These are phyloP conservation scores for Nigrospora osmanthi DNA, from an alignment of 2,329 filamentous ascomycete species.

Conservation along the genomic window DNA sequence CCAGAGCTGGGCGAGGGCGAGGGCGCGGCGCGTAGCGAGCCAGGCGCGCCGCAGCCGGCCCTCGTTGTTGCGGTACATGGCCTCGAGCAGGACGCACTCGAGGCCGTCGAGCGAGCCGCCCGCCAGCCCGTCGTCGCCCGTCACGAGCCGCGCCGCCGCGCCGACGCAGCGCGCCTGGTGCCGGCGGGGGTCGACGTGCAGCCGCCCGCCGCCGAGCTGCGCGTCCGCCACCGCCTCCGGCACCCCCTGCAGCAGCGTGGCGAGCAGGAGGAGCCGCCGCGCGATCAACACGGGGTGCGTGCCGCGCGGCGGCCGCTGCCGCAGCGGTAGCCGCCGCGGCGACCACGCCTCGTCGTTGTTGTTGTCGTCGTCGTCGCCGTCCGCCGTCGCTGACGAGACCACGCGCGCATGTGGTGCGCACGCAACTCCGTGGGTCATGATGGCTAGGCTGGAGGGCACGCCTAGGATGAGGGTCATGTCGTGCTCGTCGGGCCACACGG, in stretches of 20 bases:
- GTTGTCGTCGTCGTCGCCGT: neutral
- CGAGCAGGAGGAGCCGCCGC: conserved; percentile 28
- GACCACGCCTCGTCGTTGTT: neutral
- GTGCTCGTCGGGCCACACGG: neutral
- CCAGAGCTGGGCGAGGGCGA: conserved; percentile 35
- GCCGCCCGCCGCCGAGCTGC: too few relatives aligned
- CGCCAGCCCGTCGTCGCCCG: conserved; percentile 36
- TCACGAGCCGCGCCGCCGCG: conserved; percentile 26
- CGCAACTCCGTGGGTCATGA: neutral
- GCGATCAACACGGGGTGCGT: conserved; percentile 34
- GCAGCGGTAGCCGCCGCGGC: conserved; percentile 7
- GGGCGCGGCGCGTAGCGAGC: conserved; percentile 33
- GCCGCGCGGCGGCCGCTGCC: neutral
- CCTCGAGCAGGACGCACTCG: conserved; percentile 41
- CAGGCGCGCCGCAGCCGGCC: conserved; percentile 39
- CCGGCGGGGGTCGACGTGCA: too few relatives aligned
- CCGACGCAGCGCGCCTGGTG: conserved; percentile 1
- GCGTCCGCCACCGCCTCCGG: conserved; percentile 1
- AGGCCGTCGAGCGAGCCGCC: conserved; percentile 34
- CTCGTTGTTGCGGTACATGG: conserved; percentile 34
- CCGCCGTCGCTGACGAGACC: neutral
- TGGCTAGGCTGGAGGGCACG: neutral
- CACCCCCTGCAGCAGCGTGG: conserved; percentile 24
- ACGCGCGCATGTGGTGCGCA: conserved; percentile 10
- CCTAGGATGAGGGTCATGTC: neutral